Percentiles rank a stretch among this genome's conserved stretches.
Conservation (phyloP, 2,329 filamentous ascomycete genomes). For the Pleomassaria siparia region DNA sequence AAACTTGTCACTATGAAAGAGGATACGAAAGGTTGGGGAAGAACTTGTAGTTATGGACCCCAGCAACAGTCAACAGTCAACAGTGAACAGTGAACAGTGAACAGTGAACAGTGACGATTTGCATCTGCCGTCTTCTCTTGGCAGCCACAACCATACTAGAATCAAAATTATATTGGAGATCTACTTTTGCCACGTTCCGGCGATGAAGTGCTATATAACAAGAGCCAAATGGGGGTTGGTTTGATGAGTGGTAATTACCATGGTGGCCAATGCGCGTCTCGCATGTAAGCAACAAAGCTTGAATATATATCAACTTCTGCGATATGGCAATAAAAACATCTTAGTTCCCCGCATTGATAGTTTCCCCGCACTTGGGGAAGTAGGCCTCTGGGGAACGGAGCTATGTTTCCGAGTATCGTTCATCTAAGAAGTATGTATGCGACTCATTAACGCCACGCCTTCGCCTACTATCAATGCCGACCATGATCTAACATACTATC, state of each 20-base stretch:
- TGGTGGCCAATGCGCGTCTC: slow-evolving; percentile 7
- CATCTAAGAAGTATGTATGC: slow-evolving; percentile 1
- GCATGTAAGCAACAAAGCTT: slow-evolving; percentile 2
- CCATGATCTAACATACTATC: background rate
- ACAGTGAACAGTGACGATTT: too few species aligned
- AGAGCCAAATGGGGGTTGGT: background rate
- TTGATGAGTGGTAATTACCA: slow-evolving; percentile 12
- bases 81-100: too few species aligned
- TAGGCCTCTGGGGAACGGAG: slow-evolving; percentile 6
- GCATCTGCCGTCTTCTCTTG: slow-evolving; percentile 7
- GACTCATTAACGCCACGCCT: slow-evolving; percentile 9
- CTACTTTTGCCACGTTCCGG: slow-evolving; percentile 5
- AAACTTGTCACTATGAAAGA: slow-evolving; percentile 2
- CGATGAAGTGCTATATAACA: slow-evolving; percentile 7
- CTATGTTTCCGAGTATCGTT: slow-evolving; percentile 12
- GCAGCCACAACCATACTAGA: slow-evolving; percentile 1
- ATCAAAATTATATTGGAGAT: background rate
- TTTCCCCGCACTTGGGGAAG: slow-evolving; percentile 1
- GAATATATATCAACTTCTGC: slow-evolving; percentile 3
- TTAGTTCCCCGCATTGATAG: background rate
- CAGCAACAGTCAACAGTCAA: background rate
- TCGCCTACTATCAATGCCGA: slow-evolving; percentile 3
- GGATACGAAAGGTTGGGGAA: background rate
- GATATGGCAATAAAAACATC: background rate
- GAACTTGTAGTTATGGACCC: slow-evolving; percentile 10